Base-by-base conservation (phyloP, 1,284 basidiomycete species). In the Stygiomarasmius scandens region DNA sequence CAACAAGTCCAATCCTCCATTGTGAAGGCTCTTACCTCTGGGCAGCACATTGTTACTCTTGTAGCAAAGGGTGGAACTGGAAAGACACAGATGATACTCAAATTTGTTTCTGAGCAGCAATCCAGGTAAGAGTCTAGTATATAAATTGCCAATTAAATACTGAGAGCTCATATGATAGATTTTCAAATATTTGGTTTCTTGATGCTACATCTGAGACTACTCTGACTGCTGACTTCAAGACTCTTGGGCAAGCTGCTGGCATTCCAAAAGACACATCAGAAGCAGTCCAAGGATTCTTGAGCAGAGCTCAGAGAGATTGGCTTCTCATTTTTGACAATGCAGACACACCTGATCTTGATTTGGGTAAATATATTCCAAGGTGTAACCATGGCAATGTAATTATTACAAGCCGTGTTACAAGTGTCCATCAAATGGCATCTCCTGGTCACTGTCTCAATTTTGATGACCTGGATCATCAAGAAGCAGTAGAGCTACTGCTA, bases 61-160 rank as follows among this genome's bases (percentile, higher is more conserved):
- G 45, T 55, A 10, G 45, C 44, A 19, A 49, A 29, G 16, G 54
- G 54, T 11, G 54, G 54, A 0, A 50, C 32, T 38, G 54, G 54
- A 24, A 56, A 56, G 32, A 56, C 55, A 27, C 55, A 56, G 22
- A 23, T 45, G 14, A 43, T 45, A 3, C 41, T 44, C 0, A 56
- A 56, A 23, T 56, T 56, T 56, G 48, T 45, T 2, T 16, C 12
- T 23, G 47, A 56, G 32, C 20, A 56, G 14, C 14, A 9, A 4
- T 19, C 14, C 1, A 49, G 32, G 54, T 56, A n/a, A 32, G 25
- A 23, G 19, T 49, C n/a, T 50, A 29, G 12, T 20, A 41, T 43
- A 1, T 27, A 10, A 2, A 10, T 11, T 20, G 16, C 16, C 19
- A 25, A 0, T 19, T 49, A n/a, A 34, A 34, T 8, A 38, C 0